These are phyloP conservation scores for Amyloporia xantha DNA, from an alignment of 768 basidiomycete genomes.

Conservation along the genomic window DNA sequence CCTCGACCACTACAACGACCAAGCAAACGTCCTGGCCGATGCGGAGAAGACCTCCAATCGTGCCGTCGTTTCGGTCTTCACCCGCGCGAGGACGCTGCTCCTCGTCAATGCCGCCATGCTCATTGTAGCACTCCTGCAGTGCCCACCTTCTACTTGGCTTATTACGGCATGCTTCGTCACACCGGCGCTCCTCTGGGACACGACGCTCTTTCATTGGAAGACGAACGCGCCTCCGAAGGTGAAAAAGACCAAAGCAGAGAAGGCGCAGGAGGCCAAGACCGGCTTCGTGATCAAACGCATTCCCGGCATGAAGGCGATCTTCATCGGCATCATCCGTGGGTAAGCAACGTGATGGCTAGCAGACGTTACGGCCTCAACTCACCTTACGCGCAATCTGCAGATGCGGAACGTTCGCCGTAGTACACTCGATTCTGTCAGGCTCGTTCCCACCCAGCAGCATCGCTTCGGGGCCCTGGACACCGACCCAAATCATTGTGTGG, in stretches of 20 bases:
- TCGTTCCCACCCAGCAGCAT: too few species aligned
- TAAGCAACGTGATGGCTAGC: too few species aligned
- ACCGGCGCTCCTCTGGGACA: constrained; percentile 5
- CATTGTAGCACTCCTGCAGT: constrained; percentile 1
- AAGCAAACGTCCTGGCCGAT: not conserved
- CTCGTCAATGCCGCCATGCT: constrained; percentile 2
- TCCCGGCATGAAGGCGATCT: constrained; percentile 5
- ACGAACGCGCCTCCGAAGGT: not conserved
- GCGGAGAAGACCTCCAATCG: constrained; percentile 3
- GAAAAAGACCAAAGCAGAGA: constrained; percentile 1
- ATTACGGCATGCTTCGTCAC: constrained; percentile 3
- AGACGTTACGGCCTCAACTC: too few species aligned
- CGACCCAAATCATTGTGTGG: constrained; percentile 5
- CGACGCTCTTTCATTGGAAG: constrained; percentile 2
- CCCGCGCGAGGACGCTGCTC: not conserved
- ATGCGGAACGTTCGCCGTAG: too few species aligned
- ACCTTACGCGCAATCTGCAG: too few species aligned
- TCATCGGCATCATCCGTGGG: constrained; percentile 6
- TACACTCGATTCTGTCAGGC: too few species aligned
- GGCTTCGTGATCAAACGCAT: constrained; percentile 2
- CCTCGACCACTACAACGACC: constrained; percentile 6
- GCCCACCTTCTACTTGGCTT: constrained; percentile 1
- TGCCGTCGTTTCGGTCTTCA: constrained; percentile 3
- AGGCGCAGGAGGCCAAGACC: not conserved
- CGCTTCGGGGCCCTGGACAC: constrained; percentile 1